These are phyloP conservation scores for Tetradesmus obliquus DNA, from an alignment of 139 green algal species.

Conservation along the genomic window DNA sequence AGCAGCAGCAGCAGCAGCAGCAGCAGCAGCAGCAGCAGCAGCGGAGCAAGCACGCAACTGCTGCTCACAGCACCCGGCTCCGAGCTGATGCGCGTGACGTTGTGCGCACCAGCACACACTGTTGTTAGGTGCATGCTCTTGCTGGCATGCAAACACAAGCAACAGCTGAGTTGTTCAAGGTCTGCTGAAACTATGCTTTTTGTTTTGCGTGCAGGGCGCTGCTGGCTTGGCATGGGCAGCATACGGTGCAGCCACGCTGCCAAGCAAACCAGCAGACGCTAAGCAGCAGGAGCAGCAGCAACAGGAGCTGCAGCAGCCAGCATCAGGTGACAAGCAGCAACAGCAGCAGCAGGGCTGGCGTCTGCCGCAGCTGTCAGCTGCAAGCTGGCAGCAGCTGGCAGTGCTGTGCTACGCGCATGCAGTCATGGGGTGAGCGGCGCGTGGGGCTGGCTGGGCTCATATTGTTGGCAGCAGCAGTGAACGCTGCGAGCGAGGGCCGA, in stretches of 20 bases:
- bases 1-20: neutral
- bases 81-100: too few relatives aligned
- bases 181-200: too few relatives aligned
- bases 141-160: too few relatives aligned
- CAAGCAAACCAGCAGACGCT: neutral
- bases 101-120: too few relatives aligned
- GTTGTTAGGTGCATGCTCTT: too few relatives aligned
- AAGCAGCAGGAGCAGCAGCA: constrained; percentile 9
- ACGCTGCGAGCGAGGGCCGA: neutral
- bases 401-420: constrained; percentile 67
- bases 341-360: neutral
- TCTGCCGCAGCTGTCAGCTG: neutral
- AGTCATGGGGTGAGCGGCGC: constrained; percentile 62
- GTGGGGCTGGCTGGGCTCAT: neutral
- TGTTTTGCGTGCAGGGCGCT: neutral
- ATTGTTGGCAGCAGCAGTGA: neutral
- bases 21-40: neutral
- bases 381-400: constrained; percentile 52
- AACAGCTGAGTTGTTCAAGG: too few relatives aligned
- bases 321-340: constrained; percentile 22
- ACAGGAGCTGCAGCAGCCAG: neutral
- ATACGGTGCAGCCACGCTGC: neutral
- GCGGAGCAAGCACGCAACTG: too few relatives aligned
- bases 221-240: constrained; percentile 31
- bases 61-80: too few relatives aligned